Percentiles rank a stretch among this genome's conserved stretches.
Conservation (phyloP, 176 grass and related monocot genomes). For the Chloris gayana region DNA sequence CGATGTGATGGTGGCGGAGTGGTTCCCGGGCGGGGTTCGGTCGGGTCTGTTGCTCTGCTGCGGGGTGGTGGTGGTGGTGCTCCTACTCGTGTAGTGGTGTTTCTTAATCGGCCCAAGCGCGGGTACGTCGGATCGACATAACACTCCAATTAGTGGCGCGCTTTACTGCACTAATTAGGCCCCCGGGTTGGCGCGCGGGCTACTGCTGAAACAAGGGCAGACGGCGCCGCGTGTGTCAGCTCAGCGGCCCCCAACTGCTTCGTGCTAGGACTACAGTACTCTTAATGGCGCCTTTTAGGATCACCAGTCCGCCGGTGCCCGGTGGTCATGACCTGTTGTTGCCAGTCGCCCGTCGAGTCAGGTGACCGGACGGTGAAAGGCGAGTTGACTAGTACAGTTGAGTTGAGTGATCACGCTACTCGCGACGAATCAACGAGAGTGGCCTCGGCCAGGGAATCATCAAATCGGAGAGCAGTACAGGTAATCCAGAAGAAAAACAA, state of each 20-base stretch:
- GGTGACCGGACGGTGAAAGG: neutral
- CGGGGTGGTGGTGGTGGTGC: too few relatives aligned
- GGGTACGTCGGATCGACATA: neutral
- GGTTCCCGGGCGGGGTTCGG: neutral
- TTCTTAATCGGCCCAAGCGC: neutral
- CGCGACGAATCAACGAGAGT: neutral
- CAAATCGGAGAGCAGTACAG: neutral
- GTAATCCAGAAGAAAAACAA: too few relatives aligned
- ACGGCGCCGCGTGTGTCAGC: neutral
- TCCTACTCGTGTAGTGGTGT: too few relatives aligned
- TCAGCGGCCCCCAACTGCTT: neutral
- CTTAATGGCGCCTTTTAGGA: neutral
- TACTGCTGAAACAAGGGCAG: neutral
- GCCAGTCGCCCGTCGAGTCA: neutral
- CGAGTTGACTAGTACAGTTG: neutral
- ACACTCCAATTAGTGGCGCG: neutral
- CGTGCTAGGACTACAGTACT: neutral
- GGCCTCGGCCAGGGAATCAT: neutral
- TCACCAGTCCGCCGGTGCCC: neutral
- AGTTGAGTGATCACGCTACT: neutral
- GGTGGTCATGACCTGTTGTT: neutral
- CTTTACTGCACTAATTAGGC: conserved; percentile 1
- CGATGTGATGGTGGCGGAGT: neutral
- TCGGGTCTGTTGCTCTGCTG: conserved; percentile 1
- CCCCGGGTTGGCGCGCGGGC: neutral